Conservation (phyloP, 176 grass and related monocot species). For the Rhipidocladum racemiflorum region DNA sequence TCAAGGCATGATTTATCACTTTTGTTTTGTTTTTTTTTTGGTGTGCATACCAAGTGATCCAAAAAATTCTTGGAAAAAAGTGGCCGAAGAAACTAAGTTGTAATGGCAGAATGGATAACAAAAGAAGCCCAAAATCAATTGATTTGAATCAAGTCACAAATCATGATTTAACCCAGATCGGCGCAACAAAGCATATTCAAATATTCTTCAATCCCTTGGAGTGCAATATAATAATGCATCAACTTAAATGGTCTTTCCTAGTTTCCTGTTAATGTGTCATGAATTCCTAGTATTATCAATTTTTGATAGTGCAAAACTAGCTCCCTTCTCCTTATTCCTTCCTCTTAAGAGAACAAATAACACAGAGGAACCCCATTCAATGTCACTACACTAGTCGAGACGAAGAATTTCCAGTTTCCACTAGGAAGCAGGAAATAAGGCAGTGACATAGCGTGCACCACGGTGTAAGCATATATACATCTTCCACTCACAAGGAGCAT, state of each 20-base stretch:
- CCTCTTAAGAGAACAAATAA: not conserved
- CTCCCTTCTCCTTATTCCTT: not conserved
- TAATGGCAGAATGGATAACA: too few relatives aligned
- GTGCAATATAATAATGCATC: not conserved
- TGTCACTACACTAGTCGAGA: not conserved
- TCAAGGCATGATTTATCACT: too few relatives aligned
- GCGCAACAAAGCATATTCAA: not conserved
- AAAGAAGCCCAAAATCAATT: too few relatives aligned
- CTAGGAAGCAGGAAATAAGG: not conserved
- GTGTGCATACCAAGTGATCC: too few relatives aligned
- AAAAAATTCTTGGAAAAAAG: too few relatives aligned
- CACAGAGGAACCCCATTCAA: not conserved
- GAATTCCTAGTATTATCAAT: not conserved
- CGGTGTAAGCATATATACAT: too few relatives aligned
- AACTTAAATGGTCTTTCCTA: not conserved
- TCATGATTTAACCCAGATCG: slow-evolving; percentile 7
- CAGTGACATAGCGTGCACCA: not conserved
- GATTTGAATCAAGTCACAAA: too few relatives aligned
- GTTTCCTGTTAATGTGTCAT: not conserved
- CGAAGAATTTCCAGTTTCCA: not conserved
- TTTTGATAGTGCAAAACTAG: not conserved
- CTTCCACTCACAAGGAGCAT: not conserved
- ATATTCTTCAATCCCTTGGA: not conserved
- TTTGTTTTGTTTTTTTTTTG: too few relatives aligned
- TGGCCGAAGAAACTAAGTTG: too few relatives aligned